phyloP scores from a whole-genome alignment of 1,284 basidiomycete species.

The Pholiota adiposa region DNA sequence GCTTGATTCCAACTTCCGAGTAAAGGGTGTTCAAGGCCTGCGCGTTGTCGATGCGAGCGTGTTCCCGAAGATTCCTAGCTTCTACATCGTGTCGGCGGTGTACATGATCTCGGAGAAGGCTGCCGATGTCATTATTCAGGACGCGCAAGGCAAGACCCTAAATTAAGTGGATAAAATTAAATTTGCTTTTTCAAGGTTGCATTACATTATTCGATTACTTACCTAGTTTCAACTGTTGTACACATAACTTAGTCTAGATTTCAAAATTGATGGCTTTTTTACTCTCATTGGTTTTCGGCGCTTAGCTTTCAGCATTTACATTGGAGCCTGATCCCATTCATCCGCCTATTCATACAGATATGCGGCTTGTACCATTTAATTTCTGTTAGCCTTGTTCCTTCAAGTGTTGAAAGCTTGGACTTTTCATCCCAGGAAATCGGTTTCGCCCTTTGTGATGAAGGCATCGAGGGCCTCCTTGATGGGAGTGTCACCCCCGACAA shows the following conservation, averaged over 20 bases:
- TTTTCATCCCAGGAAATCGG: constrained; percentile 22
- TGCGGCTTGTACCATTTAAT: no score
- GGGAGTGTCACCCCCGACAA: constrained; percentile 58
- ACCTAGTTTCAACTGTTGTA: not conserved
- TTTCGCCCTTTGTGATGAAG: constrained; percentile 51
- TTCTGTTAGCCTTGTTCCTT: no score
- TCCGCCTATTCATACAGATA: no score
- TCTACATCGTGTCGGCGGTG: constrained; percentile 11
- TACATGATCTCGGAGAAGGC: constrained; percentile 17
- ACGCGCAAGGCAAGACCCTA: not conserved
- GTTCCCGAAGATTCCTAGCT: constrained; percentile 15
- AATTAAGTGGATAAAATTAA: not conserved
- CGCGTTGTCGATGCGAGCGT: constrained; percentile 16
- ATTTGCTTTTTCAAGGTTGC: not conserved
- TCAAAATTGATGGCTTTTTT: not conserved
- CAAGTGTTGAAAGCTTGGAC: no score
- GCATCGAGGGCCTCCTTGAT: constrained; percentile 51
- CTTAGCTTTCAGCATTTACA: no score
- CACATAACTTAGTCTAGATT: not conserved
- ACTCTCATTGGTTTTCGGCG: no score
- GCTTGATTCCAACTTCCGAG: constrained; percentile 10
- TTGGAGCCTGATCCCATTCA: no score
- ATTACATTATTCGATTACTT: not conserved
- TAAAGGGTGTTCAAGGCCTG: constrained; percentile 13
- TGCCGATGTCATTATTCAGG: constrained; percentile 9